Conservation (phyloP, 768 basidiomycete species). For the Podaxis sp. region DNA sequence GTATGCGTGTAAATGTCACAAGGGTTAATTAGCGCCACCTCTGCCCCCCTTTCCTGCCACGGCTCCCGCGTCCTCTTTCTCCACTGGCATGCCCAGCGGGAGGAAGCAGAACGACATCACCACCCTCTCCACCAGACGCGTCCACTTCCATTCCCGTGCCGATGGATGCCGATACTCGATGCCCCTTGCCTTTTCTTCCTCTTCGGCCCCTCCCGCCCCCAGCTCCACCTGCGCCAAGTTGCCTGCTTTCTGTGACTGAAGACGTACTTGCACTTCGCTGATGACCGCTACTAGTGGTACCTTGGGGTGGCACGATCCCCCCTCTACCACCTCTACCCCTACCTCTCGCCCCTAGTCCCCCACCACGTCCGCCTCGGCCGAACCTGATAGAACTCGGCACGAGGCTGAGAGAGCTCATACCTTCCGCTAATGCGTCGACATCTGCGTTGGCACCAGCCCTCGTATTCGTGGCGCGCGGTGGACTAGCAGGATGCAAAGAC, state of each 20-base stretch:
- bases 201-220: conserved; percentile 2
- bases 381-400: conserved; percentile 72
- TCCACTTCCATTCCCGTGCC: conserved; percentile 1
- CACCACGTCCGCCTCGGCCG: conserved; percentile 55
- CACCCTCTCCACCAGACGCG: neutral
- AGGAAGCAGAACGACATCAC: conserved; percentile 10
- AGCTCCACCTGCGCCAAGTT: neutral
- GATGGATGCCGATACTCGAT: neutral
- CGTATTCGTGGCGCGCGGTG: conserved; percentile 16
- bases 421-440: conserved; percentile 49
- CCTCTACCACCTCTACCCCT: conserved; percentile 13
- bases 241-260: conserved; percentile 5
- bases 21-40: neutral
- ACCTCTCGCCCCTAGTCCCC: conserved; percentile 14
- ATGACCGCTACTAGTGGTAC: conserved; percentile 17
- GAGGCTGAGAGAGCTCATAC: conserved; percentile 47
- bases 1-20: neutral
- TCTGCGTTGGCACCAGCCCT: conserved; percentile 24
- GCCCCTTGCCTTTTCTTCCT: conserved; percentile 4
- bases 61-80: conserved; percentile 16
- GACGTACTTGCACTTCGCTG: neutral
- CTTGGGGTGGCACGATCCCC: conserved; percentile 5
- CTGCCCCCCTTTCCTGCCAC: conserved; percentile 10
- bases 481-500: conserved; percentile 9
- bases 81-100: conserved; percentile 6